Percentiles rank a stretch among this genome's conserved stretches.
These are phyloP conservation scores for Chlamydomonas incerta DNA, from an alignment of 139 green algal genomes.

Conservation along the genomic window DNA sequence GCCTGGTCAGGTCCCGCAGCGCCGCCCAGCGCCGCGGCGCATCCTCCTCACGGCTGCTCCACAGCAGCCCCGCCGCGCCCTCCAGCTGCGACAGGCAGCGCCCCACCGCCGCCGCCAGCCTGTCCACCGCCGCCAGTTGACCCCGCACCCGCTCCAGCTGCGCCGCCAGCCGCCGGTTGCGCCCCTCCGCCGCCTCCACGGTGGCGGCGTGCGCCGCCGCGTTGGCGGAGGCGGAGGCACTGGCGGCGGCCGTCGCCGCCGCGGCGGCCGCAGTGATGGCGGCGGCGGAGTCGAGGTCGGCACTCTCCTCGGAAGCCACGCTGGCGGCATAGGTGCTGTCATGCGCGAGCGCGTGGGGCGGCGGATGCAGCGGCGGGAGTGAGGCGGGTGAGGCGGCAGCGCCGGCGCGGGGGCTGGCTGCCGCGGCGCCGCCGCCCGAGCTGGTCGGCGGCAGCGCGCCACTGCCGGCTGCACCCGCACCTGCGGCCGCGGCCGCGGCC, in stretches of 20 bases:
- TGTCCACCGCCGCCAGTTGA: constrained; percentile 33
- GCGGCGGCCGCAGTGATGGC: background rate
- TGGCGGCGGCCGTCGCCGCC: background rate
- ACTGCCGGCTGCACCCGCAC: background rate
- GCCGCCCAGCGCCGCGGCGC: constrained; percentile 21
- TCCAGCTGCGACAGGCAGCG: constrained; percentile 7
- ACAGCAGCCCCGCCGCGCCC: constrained; percentile 12
- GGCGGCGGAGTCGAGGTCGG: background rate
- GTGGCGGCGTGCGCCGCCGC: background rate
- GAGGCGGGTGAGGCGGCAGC: background rate
- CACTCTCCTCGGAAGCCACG: constrained; percentile 10
- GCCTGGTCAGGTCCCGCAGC: background rate
- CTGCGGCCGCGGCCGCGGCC: background rate
- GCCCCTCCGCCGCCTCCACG: constrained; percentile 28
- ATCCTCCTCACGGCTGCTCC: constrained; percentile 27
- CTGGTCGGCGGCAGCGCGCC: background rate
- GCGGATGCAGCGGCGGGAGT: no score
- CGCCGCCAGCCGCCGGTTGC: constrained; percentile 13
- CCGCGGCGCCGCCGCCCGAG: background rate
- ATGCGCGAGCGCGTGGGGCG: no score
- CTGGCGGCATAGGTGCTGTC: background rate
- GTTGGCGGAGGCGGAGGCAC: background rate
- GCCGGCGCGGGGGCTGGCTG: background rate
- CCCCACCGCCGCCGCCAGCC: constrained; percentile 3
- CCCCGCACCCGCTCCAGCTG: constrained; percentile 34